phyloP scores from a whole-genome alignment of 176 grass and related monocot genomes.

The Lolium rigidum region DNA sequence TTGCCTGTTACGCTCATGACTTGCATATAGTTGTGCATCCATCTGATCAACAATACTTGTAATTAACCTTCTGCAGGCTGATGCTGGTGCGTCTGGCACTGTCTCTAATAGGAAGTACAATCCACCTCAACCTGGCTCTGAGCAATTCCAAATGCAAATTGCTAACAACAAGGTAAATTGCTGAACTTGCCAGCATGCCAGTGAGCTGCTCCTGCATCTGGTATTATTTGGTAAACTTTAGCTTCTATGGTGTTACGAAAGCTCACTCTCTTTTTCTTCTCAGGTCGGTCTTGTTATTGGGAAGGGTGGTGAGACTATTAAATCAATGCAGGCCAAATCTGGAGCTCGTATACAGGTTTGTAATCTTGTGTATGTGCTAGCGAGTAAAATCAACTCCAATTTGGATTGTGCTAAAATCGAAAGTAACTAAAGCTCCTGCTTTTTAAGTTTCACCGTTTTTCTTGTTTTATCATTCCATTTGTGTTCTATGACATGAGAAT shows the following conservation, averaged over 20 bases:
- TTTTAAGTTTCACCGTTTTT: background rate
- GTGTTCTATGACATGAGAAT: background rate
- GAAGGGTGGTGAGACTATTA: conserved; percentile 94
- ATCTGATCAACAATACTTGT: conserved; percentile 17
- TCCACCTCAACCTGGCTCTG: conserved; percentile 62
- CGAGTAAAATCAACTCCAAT: conserved; percentile 3
- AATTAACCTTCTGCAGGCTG: conserved; percentile 61
- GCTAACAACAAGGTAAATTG: conserved; percentile 82
- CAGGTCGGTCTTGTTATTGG: conserved; percentile 98
- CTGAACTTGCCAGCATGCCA: background rate
- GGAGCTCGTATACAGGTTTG: conserved; percentile 93
- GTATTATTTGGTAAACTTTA: background rate
- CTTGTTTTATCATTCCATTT: background rate
- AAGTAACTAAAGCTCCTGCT: background rate
- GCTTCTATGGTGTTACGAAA: background rate
- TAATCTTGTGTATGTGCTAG: background rate
- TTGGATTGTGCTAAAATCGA: background rate
- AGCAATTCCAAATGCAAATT: conserved; percentile 92
- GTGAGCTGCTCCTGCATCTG: background rate
- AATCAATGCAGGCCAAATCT: conserved; percentile 89
- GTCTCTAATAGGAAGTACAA: conserved; percentile 57
- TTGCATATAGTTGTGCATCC: background rate
- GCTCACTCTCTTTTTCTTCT: background rate
- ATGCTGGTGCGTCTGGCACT: conserved; percentile 69
- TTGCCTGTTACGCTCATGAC: background rate